These are phyloP conservation scores for Sarocladiaceae sp. DNA, from an alignment of 2,329 filamentous ascomycete genomes.

Conservation along the genomic window DNA sequence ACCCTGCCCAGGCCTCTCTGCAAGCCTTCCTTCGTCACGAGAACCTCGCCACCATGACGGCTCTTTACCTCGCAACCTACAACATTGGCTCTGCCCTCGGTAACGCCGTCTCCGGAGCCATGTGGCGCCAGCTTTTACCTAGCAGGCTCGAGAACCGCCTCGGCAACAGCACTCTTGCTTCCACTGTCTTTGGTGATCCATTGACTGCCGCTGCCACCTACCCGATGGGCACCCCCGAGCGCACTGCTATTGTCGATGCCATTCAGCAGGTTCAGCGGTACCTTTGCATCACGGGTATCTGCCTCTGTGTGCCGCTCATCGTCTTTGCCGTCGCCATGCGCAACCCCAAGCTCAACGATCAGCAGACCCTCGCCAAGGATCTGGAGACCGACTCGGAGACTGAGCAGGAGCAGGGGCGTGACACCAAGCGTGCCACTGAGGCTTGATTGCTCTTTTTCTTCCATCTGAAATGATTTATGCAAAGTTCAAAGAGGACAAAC, in stretches of 20 bases:
- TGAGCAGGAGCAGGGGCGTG: too few relatives aligned
- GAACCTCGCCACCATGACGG: slow-evolving; percentile 58
- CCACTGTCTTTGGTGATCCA: slow-evolving; percentile 29
- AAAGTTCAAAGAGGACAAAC: too few relatives aligned
- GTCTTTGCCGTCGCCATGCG: slow-evolving; percentile 34
- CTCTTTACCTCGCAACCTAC: slow-evolving; percentile 56
- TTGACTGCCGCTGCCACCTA: slow-evolving; percentile 27
- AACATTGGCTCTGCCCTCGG: slow-evolving; percentile 56
- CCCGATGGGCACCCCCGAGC: slow-evolving; percentile 36
- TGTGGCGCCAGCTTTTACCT: slow-evolving; percentile 56
- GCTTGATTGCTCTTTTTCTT: background rate
- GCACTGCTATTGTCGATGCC: slow-evolving; percentile 33
- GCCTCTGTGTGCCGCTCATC: slow-evolving; percentile 41
- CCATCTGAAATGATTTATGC: too few relatives aligned
- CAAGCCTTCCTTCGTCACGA: slow-evolving; percentile 38
- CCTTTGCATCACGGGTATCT: slow-evolving; percentile 42
- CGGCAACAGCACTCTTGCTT: slow-evolving; percentile 27
- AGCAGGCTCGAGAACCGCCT: slow-evolving; percentile 32
- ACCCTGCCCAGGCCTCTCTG: slow-evolving; percentile 39
- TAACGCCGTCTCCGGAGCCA: slow-evolving; percentile 52
- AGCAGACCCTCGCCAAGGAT: slow-evolving; percentile 36
- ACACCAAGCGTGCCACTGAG: background rate
- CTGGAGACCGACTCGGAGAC: slow-evolving; percentile 14
- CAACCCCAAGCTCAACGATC: slow-evolving; percentile 39
- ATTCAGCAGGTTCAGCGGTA: slow-evolving; percentile 42